Conservation (phyloP, 257 asterid species). For the Solanum tarijense region DNA sequence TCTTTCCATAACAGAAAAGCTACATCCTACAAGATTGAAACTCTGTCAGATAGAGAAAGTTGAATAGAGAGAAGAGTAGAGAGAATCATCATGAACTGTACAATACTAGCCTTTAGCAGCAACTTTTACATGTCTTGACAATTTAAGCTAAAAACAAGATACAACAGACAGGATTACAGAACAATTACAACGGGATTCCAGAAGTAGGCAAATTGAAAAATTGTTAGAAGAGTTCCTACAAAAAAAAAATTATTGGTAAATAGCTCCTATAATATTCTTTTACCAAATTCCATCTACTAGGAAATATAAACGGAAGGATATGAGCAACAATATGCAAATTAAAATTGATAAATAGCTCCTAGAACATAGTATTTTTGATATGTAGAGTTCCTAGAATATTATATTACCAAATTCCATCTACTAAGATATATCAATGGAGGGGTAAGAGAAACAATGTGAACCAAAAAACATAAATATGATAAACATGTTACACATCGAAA, state of each 20-base stretch:
- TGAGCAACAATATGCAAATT: background rate
- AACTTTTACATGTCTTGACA: background rate
- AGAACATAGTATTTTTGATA: background rate
- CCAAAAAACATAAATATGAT: background rate
- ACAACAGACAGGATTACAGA: background rate
- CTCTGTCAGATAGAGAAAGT: background rate
- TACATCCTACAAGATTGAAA: slow-evolving; percentile 52
- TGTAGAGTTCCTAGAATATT: background rate
- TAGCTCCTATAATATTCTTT: background rate
- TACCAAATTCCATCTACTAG: background rate
- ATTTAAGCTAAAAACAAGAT: background rate
- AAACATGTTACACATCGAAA: background rate
- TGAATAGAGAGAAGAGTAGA: background rate
- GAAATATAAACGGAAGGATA: background rate
- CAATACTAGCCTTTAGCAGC: background rate
- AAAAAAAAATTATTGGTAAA: background rate
- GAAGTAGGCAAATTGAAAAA: background rate
- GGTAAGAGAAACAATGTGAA: background rate
- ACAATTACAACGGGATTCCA: background rate
- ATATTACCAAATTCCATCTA: background rate
- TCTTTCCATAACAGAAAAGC: slow-evolving; percentile 82
- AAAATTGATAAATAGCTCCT: background rate
- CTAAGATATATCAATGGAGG: background rate
- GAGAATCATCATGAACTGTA: background rate
- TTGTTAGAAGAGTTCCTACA: background rate